Base-by-base conservation (phyloP, 495 filamentous ascomycete species). In the Aspergillus heteromorphus region DNA sequence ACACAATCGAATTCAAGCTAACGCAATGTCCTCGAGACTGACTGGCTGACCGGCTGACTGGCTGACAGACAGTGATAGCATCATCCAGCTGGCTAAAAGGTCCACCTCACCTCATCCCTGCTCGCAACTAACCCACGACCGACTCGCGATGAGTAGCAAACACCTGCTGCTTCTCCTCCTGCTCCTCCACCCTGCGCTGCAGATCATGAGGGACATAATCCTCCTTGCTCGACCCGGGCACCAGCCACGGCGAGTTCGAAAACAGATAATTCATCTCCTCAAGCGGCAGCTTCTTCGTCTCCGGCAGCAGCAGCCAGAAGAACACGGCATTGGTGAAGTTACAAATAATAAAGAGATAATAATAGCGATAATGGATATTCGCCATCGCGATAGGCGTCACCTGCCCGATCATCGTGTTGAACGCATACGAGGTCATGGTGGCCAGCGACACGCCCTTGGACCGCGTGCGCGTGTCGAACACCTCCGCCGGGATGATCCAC, bases 321-420 rank as follows among this genome's bases (percentile, higher is more conserved):
- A 75, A 75, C 20, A 87, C 19, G 0, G 85, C 84, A 62, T 88
- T 76, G 18, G 72, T 74, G 59, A 76, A 74, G 50, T 76, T 76
- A 55, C 73, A 76, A 43, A 76, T 73, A 57, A 82, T 72, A 59
- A 85, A 86, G 9, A 85, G 53, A 47, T 77, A 70, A 60, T 84
- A 86, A 57, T 69, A 86, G 29, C 62, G 60, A 61, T 79, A 86
- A 0, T 73, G 63, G 10, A 81, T 64, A 13, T 65, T 60, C 1
- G 68, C 69, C 67, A 87, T 80, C 0, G 83, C 83, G 48, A 80
- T 76, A 29, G 76, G 76, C 2, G 82, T 87, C n/a, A 87, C 74
- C 60, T 88, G 85, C 0, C 85, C 83, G 51, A 87, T 87, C 76
- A 88, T 81, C 9, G 85, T 87, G 70, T 87, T 88, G 72, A 88